A percentile compares a stretch with the other conserved stretches of the same genome.
Conservation (phyloP, 2,329 filamentous ascomycete species). For the Pseudovirgaria hyperparasitica region DNA sequence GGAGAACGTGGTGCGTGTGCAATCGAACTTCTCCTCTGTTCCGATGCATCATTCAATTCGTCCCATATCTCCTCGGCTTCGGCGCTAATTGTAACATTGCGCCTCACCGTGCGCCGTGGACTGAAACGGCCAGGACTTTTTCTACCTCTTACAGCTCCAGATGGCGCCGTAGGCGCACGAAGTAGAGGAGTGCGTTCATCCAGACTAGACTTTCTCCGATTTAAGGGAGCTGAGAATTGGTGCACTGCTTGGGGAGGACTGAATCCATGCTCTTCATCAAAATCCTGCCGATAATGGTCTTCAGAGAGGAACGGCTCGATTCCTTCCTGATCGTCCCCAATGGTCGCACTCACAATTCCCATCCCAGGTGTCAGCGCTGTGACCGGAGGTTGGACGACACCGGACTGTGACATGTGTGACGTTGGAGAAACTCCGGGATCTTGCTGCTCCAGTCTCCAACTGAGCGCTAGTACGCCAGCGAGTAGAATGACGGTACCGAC, state of each 20-base stretch:
- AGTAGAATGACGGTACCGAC: conserved; percentile 79
- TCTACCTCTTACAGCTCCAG: conserved; percentile 7
- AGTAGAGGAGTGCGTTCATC: conserved; percentile 25
- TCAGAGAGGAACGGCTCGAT: conserved; percentile 10
- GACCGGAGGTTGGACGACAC: conserved; percentile 31
- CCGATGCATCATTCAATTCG: conserved; percentile 74
- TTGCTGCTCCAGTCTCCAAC: conserved; percentile 77
- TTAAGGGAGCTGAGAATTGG: conserved; percentile 14
- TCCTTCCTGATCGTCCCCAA: conserved; percentile 38
- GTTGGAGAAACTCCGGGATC: conserved; percentile 37
- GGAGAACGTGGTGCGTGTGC: conserved; percentile 10
- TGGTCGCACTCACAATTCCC: conserved; percentile 61
- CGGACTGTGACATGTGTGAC: conserved; percentile 18
- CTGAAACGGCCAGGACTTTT: conserved; percentile 7
- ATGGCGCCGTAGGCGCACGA: conserved; percentile 20
- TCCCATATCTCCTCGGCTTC: conserved; percentile 78
- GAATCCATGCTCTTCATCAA: conserved; percentile 1
- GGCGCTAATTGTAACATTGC: conserved; percentile 40
- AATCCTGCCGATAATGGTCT: neutral
- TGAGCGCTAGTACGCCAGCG: conserved; percentile 77
- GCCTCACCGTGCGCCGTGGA: conserved; percentile 13
- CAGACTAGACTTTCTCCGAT: conserved; percentile 13
- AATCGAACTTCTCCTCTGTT: conserved; percentile 38
- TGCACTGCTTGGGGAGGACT: conserved; percentile 9
- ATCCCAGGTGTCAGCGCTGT: conserved; percentile 71